These are phyloP conservation scores for Aegle marmelos DNA, from an alignment of 345 rosid species.

Conservation along the genomic window DNA sequence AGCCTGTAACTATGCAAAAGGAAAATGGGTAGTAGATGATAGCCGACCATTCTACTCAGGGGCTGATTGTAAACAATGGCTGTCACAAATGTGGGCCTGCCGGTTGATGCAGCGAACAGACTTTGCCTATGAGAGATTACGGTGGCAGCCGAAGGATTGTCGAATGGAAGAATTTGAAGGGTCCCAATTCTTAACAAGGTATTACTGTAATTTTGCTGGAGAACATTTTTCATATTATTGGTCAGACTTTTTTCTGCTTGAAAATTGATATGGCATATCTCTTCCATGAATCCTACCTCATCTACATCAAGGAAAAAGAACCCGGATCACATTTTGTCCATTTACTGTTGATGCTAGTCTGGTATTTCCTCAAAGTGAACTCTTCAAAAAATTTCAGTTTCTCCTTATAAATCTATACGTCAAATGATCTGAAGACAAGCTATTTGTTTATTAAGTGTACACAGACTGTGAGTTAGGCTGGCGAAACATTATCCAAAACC, in stretches of 20 bases:
- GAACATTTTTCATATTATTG: background rate
- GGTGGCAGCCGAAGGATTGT: slow-evolving; percentile 90
- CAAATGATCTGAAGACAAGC: background rate
- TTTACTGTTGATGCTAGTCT: background rate
- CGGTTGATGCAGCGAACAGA: slow-evolving; percentile 81
- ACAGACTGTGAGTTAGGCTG: background rate
- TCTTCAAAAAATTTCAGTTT: background rate
- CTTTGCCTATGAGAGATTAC: slow-evolving; percentile 68
- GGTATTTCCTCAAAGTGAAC: background rate
- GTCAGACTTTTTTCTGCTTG: background rate
- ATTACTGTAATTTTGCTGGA: slow-evolving; percentile 7
- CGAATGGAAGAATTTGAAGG: slow-evolving; percentile 75
- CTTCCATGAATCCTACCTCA: background rate
- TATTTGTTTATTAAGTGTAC: background rate
- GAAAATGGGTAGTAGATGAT: slow-evolving; percentile 89
- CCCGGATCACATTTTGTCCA: background rate
- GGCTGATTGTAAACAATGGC: slow-evolving; percentile 78
- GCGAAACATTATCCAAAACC: background rate
- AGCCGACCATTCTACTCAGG: slow-evolving; percentile 76
- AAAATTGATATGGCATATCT: slow-evolving; percentile 2
- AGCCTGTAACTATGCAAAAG: slow-evolving; percentile 82
- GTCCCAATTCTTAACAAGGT: slow-evolving; percentile 73
- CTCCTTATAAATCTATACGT: slow-evolving; percentile 1
- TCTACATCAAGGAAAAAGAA: background rate
- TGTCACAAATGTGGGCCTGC: slow-evolving; percentile 94